Base-by-base conservation (phyloP, 2,329 filamentous ascomycete species). In the Ciborinia camelliae region DNA sequence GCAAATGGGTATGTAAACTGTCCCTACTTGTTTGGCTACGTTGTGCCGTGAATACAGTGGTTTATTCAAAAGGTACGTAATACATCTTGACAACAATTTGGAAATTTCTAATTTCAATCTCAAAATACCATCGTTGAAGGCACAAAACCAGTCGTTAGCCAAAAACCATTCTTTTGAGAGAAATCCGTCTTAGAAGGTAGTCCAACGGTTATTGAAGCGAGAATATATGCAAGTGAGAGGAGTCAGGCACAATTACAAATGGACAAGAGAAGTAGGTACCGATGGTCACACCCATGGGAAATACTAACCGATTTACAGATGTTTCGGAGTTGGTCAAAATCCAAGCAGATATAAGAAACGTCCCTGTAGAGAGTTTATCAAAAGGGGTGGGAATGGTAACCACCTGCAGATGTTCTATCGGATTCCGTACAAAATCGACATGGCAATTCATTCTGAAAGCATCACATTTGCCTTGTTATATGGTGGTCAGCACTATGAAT, bases 1-100 rank as follows among this genome's bases (percentile, higher is more conserved):
- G 60, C 50, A 15, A 53, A 62, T 30, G 50, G 45, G 50, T 55
- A 54, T 41, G 37, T 62, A n/a, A n/a, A n/a, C n/a, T n/a, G 32
- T 20, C 9, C 43, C 3, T 50, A 48, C 32, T 45, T 30, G n/a
- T 1, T 30, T 18, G 57, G 20, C 18, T 37, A 20, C 48, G 14
- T 60, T 48, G 43, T 60, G 30, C 41, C 43, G n/a, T 23, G n/a
- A 20, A 48, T 50, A 30, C 32, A 28, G 30, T 60, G 30, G 30
- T 50, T 48, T 18, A 59, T 59, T 8, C 12, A 59, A 20, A 48
- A 59, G 28, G 43, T 60, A 50, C 26, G 30, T 20, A 7, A n/a
- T 26, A 20, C 2, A 7, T 3, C 14, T n/a, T 4, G 9, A 60
- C 15, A 9, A 12, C 41, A 32, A 7, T 14, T 37, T 1, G 5